Base-by-base conservation (phyloP, 73 alveolate genomes). In the Paramecium primaurelia region DNA sequence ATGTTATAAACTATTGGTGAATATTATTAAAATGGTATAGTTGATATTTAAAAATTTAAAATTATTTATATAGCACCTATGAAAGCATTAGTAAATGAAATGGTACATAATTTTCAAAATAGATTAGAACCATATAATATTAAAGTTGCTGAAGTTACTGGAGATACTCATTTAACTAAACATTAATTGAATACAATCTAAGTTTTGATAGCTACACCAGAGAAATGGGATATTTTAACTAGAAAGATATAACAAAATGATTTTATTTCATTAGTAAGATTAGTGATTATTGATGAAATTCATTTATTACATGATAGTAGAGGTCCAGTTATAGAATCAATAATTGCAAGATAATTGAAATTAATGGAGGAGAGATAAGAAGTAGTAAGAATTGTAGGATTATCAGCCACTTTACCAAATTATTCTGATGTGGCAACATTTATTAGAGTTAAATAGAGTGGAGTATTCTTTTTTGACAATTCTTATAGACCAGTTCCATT, bases 361-460 rank as follows among this genome's bases (percentile, higher is more conserved):
- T 96, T 97, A 88, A 96, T 96, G 80, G 99, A 98, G 86, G 93
- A 96, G 32, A 96, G 98, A 25, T 92, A 95, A 94, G 99, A 97
- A 42, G 90, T 94, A 38, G 95, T 97, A 40, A 97, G 99, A 94
- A 93, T 98, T n/a, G 99, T 98, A 1, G 99, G 99, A 12, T 94
- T 99, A 86, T 98, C 99, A 59, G 99, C 99, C 8, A 99, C 99
- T 2, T 95, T 99, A 45, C 99, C 99, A 8, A 99, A 99, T 95
- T 98, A 93, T 95, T 92, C 95, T 9, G 99, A 99, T 95, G 99
- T 99, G 18, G 95, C 87, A 44, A 73, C 86, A 40, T 51, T 51
- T 58, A 71, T 77, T n/a, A 49, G 64, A 30, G 77, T 58, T 8
- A 88, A 58, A 11, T 87, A 51, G 45, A 58, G 59, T 58, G 94